Base-by-base conservation (phyloP, 495 filamentous ascomycete species). In the Bacidia gigantensis region DNA sequence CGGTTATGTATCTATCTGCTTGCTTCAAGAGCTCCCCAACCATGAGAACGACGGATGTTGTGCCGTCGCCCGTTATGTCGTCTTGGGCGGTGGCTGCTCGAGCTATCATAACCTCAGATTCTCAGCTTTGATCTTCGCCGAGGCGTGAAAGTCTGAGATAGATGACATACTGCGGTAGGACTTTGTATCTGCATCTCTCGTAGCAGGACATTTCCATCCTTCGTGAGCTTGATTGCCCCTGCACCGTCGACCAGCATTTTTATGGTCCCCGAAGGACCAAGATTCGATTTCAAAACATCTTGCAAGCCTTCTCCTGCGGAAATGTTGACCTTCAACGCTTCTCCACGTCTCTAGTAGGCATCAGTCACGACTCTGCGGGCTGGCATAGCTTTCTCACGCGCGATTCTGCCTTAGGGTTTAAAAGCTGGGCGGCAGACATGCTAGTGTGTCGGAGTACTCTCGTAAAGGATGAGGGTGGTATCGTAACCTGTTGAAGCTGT, bases 191-290 rank as follows among this genome's bases (percentile, higher is more conserved):
- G 78, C 93, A 99, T 99, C 67, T 99, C 92, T 59, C 87, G 78
- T 59, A 99, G 65, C 50, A 99, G 72, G 46, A 97, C 92, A 64
- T 92, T 94, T 62, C 92, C 92, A 75, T 99, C 92, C 70, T 99
- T 99, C 48, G 92, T 99, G 62, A 99, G 74, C 69, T 97, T 99
- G 74, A 99, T 99, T 73, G 79, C 79, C 64, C 92, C 92, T 50
- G 93, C 78, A 66, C 92, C 92, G 65, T 98, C 92, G 46, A 98
- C 92, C 58, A 98, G 75, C 92, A 98, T 98, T 75, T 98, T 98
- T 56, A 98, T 79, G 2, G 92, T 98, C 25, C 92, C 92, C 50
- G 83, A 77, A 41, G 92, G 92, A 61, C 92, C 92, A 53, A 98
- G 65, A 67, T 98, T 98, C 14, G 89, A 95, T 68, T 94, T 92